phyloP scores from a whole-genome alignment of 371 early-diverging fungal genomes.

The Lichtheimia ornata region DNA sequence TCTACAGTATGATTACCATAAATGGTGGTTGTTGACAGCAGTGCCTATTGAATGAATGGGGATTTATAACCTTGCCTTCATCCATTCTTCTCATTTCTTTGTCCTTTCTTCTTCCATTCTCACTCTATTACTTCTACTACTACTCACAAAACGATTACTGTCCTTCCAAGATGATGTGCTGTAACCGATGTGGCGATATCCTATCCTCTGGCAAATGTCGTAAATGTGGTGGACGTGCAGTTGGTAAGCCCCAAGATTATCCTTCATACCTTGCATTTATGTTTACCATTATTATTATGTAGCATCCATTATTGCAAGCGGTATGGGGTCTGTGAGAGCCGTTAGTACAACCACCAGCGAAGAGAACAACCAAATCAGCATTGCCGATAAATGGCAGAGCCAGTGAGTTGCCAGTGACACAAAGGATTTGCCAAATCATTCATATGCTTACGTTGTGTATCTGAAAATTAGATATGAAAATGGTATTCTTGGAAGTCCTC shows the following conservation, averaged over 20 bases:
- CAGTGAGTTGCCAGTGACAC: slow-evolving; percentile 27
- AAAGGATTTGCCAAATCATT: too few species aligned
- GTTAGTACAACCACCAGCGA: slow-evolving; percentile 24
- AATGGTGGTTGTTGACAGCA: slow-evolving; percentile 9
- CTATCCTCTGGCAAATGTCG: slow-evolving; percentile 52
- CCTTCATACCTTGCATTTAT: neutral
- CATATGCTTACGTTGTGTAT: too few species aligned
- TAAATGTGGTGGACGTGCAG: slow-evolving; percentile 61
- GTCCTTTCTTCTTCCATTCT: neutral
- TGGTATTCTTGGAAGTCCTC: slow-evolving; percentile 32
- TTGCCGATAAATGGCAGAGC: slow-evolving; percentile 46
- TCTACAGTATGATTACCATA: slow-evolving; percentile 6
- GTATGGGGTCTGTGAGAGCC: slow-evolving; percentile 17
- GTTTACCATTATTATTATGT: neutral
- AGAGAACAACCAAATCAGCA: slow-evolving; percentile 31
- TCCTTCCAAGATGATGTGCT: slow-evolving; percentile 50
- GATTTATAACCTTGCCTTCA: neutral
- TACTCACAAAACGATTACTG: too few species aligned
- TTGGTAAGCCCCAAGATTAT: slow-evolving; percentile 38
- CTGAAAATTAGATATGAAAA: slow-evolving; percentile 34
- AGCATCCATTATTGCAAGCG: slow-evolving; percentile 52
- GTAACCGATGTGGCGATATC: slow-evolving; percentile 64
- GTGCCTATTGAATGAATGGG: neutral
- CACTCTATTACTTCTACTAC: slow-evolving; percentile 1
- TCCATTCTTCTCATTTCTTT: neutral